These are phyloP conservation scores for Guyanaporus albipodus DNA, from an alignment of 768 basidiomycete genomes.

Conservation along the genomic window DNA sequence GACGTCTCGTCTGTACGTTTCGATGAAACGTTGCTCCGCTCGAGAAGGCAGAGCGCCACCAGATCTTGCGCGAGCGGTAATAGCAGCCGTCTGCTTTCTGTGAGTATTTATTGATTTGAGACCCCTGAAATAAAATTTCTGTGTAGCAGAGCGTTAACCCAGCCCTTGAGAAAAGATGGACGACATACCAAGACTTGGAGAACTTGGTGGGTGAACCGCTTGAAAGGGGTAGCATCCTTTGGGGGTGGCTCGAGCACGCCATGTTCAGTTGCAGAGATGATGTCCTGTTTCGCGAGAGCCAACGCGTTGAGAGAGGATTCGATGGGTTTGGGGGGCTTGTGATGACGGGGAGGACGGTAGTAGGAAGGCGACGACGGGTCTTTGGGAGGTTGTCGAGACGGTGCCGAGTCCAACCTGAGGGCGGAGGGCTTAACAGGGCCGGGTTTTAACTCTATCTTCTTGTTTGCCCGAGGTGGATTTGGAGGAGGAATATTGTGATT, in stretches of 20 bases:
- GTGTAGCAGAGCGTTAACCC: neutral
- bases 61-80: constrained; percentile 50
- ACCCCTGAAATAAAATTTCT: constrained; percentile 86
- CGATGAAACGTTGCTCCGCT: constrained; percentile 65
- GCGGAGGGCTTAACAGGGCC: constrained; percentile 50
- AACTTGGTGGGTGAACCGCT: constrained; percentile 46
- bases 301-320: constrained; percentile 33
- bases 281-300: constrained; percentile 56
- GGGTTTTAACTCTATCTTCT: constrained; percentile 59
- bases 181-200: constrained; percentile 43
- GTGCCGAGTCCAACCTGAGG: constrained; percentile 17
- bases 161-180: neutral
- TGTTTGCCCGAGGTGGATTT: constrained; percentile 33
- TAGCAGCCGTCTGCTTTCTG: constrained; percentile 48
- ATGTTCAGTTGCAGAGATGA: constrained; percentile 59
- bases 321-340: constrained; percentile 15
- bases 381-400: constrained; percentile 19
- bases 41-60: constrained; percentile 65
- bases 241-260: constrained; percentile 70
- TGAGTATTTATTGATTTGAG: constrained; percentile 68
- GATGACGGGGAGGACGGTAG: constrained; percentile 26
- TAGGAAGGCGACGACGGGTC: constrained; percentile 24
- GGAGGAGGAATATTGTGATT: constrained; percentile 27
- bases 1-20: constrained; percentile 61
- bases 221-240: constrained; percentile 52